Evolutionary conservation across 306 rosid genomes (phyloP).

Genomic region (Cyclanthera cordifolia): DNA sequence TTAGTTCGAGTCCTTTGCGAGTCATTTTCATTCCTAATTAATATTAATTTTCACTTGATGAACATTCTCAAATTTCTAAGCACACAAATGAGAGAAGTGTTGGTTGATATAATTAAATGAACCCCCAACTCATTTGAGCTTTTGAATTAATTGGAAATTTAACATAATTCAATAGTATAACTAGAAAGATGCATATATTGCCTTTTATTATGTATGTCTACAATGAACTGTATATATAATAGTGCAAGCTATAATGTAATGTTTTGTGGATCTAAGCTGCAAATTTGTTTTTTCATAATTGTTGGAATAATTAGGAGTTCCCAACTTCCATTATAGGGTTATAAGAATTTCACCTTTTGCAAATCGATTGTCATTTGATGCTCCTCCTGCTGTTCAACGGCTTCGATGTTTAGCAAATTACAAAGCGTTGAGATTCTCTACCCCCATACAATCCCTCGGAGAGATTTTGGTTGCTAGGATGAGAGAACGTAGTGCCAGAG

Average conservation of each 20-base stretch:
- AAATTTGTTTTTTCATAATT: neutral
- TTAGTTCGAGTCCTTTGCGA: too few relatives aligned
- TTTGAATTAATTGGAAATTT: too few relatives aligned
- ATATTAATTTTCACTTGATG: too few relatives aligned
- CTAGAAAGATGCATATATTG: neutral
- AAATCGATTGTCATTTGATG: slow-evolving; percentile 81
- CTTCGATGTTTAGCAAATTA: slow-evolving; percentile 93
- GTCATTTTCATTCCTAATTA: too few relatives aligned
- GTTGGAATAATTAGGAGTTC: neutral
- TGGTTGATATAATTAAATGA: too few relatives aligned
- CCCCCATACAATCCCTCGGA: slow-evolving; percentile 51
- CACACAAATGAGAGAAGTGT: too few relatives aligned
- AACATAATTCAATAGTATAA: too few relatives aligned
- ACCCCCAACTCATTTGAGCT: too few relatives aligned
- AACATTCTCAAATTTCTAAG: too few relatives aligned
- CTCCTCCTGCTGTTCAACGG: slow-evolving; percentile 85
- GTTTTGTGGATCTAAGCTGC: neutral
- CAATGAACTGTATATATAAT: neutral
- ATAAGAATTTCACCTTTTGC: slow-evolving; percentile 97
- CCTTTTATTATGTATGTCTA: neutral
- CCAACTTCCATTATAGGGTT: slow-evolving; percentile 37
- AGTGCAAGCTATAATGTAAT: neutral
- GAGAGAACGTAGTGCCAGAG: slow-evolving; percentile 66
- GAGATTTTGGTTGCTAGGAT: slow-evolving; percentile 74
- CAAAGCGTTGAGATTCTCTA: slow-evolving; percentile 66